These are phyloP conservation scores for Aspergillus candidus DNA, from an alignment of 2,329 filamentous ascomycete genomes.

Conservation along the genomic window DNA sequence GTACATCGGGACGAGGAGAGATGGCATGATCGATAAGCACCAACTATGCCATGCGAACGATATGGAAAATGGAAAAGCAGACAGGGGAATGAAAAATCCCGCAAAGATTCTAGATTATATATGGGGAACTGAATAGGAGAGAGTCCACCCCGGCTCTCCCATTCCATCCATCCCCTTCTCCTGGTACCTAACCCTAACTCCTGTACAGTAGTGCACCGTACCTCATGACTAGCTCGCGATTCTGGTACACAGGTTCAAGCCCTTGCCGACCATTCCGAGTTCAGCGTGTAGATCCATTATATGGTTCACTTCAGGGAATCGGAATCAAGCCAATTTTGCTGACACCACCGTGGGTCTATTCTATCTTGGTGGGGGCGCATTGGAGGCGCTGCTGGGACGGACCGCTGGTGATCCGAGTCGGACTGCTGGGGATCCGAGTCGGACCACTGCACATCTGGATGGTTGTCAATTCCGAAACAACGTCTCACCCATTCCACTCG, in stretches of 20 bases:
- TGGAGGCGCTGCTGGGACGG: constrained; percentile 1
- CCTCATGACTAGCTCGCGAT: too few relatives aligned
- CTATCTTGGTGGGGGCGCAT: not conserved
- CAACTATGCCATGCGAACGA: not conserved
- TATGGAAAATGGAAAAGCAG: not conserved
- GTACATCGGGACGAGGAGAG: constrained; percentile 9
- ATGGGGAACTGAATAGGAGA: not conserved
- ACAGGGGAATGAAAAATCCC: not conserved
- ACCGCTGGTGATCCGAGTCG: constrained; percentile 4
- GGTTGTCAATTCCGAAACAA: not conserved
- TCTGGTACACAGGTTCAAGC: too few relatives aligned
- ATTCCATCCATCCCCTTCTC: not conserved
- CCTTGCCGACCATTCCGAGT: too few relatives aligned
- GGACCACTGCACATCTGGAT: constrained; percentile 4
- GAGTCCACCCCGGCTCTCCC: not conserved
- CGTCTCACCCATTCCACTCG: too few relatives aligned
- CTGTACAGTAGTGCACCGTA: too few relatives aligned
- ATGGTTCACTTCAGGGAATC: constrained; percentile 5
- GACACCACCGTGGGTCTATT: constrained; percentile 4
- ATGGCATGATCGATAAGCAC: constrained; percentile 9
- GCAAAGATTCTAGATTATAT: too few relatives aligned
- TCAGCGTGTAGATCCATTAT: not conserved
- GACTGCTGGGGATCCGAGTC: constrained; percentile 6
- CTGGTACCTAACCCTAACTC: not conserved
- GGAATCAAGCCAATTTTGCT: constrained; percentile 6